Base-by-base conservation (phyloP, 2,329 filamentous ascomycete genomes). In the Cercospora sesami region DNA sequence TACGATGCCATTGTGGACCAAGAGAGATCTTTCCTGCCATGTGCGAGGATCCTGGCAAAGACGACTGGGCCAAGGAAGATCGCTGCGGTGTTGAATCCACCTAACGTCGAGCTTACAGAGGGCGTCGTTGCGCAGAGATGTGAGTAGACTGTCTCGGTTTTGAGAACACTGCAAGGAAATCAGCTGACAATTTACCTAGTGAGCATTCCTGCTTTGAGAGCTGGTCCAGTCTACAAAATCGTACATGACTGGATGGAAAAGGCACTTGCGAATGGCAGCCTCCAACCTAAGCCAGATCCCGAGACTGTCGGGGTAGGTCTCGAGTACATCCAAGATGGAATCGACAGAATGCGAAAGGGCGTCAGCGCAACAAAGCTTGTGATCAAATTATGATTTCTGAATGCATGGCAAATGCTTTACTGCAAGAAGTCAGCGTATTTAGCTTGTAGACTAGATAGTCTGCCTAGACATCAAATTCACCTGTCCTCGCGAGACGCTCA, bases 281-380 rank as follows among this genome's bases (percentile, higher is more conserved):
- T 42, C 1, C 36, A 42, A n/a, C 36, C 36, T 3, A 42, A 42
- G 36, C 36, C 36, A 6, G 6, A 42, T 9, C 36, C 36, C 36
- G 36, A 42, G 36, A 42, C n/a, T 16, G 36, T 42, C 5, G 36
- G 36, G 8, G 16, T n/a, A 6, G 36, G 36, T 4, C 16, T 42
- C 3, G 36, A n/a, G 6, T 42, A 42, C 36, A 36, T 73, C n/a
- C 72, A 74, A 18, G 31, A 57, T 16, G 73, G 66, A 0, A 10
- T 71, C 5, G 73, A 73, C 58, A 61, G 60, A 9, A 23, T 68
- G 45, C 63, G 68, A 36, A 64, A 68, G 12, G 71, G 73, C 10
- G 73, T 73, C 18, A 71, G 69, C 55, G 73, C 70, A 5, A 64
- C 64, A 10, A 74, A 74, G 60, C 53, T 74, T 9, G 68, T 74